phyloP scores from a whole-genome alignment of 202 grass and related monocot genomes.

The Carex arenaria region DNA sequence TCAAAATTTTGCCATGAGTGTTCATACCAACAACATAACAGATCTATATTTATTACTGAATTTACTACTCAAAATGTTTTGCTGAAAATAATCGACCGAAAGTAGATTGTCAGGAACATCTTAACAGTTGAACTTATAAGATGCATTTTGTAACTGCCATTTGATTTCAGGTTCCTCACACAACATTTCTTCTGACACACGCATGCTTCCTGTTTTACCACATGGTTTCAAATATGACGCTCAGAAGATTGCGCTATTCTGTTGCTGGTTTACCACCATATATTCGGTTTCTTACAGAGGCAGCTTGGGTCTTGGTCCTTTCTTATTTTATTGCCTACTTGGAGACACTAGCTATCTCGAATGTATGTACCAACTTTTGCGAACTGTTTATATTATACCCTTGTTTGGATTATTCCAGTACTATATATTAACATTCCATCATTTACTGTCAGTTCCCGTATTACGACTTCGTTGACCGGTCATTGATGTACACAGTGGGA shows the following conservation, averaged over 20 bases:
- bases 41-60: not conserved
- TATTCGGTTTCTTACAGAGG: conserved; percentile 55
- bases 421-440: not conserved
- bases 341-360: conserved; percentile 93
- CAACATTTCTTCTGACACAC: conserved; percentile 78
- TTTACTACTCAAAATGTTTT: conserved; percentile 2
- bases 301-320: conserved; percentile 67
- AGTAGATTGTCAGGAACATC: not conserved
- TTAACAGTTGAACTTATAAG: not conserved
- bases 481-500: conserved; percentile 90
- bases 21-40: not conserved
- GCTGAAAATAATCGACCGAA: not conserved
- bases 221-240: conserved; percentile 83
- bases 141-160: not conserved
- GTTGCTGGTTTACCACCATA: conserved; percentile 53
- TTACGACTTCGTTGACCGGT: conserved; percentile 79
- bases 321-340: conserved; percentile 92
- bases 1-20: not conserved
- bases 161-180: conserved; percentile 75
- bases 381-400: not conserved
- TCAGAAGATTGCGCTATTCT: conserved; percentile 60
- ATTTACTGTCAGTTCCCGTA: conserved; percentile 83
- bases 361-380: conserved; percentile 49
- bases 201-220: conserved; percentile 93
- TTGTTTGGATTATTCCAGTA: not conserved